Evolutionary conservation across 1,284 basidiomycete species (phyloP), one percentile per base, ranked within the genome.

Genomic region (Microbotryomycetes sp.): DNA sequence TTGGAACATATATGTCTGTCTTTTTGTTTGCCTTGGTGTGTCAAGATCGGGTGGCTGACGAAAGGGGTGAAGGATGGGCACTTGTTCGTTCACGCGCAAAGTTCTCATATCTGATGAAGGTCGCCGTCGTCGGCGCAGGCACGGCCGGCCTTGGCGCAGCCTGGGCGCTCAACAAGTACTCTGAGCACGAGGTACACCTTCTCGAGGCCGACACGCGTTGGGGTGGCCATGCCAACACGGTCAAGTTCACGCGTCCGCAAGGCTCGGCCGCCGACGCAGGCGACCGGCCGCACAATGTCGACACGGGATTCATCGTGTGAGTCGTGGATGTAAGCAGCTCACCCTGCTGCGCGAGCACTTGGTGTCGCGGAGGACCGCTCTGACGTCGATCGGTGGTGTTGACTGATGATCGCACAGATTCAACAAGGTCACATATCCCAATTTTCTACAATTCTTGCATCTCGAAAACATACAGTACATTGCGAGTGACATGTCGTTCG

Each of bases 81-180:
- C n/a, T n/a, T n/a, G n/a, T n/a, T n/a, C n/a, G 9, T 41, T 41
- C 35, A 41, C 35, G 35, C 35, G 35, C 18, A 9, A 41, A 41
- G 11, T 9, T 24, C 51, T 18, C n/a, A 30, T 31, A 52, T 23
- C 27, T 18, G 3, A 77, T 78, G 75, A 70, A 75, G 57, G 78
- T 91, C 46, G 89, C 88, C 1, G 84, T 91, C 18, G 81, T 91
- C 18, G 89, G 88, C 15, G 85, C 84, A 49, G 89, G 89, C 28
- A 83, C 88, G 15, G 85, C 87, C 46, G 88, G 88, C 23, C 80
- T 91, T 4, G 84, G 81, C 23, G 85, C 88, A 5, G 83, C 85
- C 18, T 91, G 88, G 88, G 85, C 85, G 16, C 77, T 91, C 64
- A 90, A 91, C 73, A 86, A 91, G 72, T 78, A 86, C 71, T 87